Evolutionary conservation across 257 asterid species (phyloP).

Genomic region (Nicotiana benthamiana): DNA sequence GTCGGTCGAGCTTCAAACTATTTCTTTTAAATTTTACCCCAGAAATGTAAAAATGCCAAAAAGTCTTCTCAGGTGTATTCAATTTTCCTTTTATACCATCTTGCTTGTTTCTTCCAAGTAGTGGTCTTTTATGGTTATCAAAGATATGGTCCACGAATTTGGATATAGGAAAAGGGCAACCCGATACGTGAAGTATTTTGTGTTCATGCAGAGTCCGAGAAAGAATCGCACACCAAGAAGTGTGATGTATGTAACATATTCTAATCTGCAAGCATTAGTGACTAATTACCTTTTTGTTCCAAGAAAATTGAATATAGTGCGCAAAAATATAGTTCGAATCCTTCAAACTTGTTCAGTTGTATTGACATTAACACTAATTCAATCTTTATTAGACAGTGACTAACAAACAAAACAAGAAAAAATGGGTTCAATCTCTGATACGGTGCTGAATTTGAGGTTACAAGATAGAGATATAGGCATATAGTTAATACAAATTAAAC

Average conservation of each 20-base stretch:
- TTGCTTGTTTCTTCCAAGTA: neutral
- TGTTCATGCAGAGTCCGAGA: too few species aligned
- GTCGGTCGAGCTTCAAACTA: conserved; percentile 34
- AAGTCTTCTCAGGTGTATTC: neutral
- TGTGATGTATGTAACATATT: too few species aligned
- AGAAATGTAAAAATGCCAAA: neutral
- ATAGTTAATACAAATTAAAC: neutral
- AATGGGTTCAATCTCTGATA: conserved; percentile 9
- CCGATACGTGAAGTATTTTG: too few species aligned
- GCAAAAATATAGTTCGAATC: neutral
- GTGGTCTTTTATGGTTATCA: neutral
- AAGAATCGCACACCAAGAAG: too few species aligned
- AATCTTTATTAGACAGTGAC: conserved; percentile 17
- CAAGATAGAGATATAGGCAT: neutral
- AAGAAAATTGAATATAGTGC: neutral
- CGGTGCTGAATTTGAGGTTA: conserved; percentile 11
- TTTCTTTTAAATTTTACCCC: neutral
- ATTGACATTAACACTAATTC: conserved; percentile 1
- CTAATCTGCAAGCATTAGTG: too few species aligned
- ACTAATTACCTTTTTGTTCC: too few species aligned
- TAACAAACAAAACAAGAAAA: conserved; percentile 3
- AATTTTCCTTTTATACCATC: neutral
- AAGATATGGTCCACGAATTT: neutral
- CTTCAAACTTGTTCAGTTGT: neutral
- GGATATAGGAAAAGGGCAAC: too few species aligned